A percentile compares a stretch with the other conserved stretches of the same genome.
Evolutionary conservation across 176 grass and related monocot species (phyloP).

Genomic region (Hordeum vulgare): DNA sequence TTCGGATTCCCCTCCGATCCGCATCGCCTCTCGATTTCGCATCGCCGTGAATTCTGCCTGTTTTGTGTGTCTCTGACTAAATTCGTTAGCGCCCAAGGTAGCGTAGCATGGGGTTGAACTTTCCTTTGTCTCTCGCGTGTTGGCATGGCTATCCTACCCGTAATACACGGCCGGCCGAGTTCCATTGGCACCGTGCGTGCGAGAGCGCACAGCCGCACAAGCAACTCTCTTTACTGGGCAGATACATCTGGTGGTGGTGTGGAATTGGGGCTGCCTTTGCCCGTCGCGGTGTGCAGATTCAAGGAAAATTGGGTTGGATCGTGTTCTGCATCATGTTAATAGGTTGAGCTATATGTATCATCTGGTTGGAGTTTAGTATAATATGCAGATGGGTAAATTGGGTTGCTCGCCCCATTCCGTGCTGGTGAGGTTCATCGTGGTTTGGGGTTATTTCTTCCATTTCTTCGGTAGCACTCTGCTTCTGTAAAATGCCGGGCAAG

Average conservation of each 20-base stretch:
- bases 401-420: not conserved
- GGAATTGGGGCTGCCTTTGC: not conserved
- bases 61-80: not conserved
- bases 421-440: not conserved
- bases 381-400: not conserved
- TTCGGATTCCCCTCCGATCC: constrained; percentile 12
- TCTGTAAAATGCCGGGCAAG: too few relatives aligned
- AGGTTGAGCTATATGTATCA: not conserved
- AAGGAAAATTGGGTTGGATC: not conserved
- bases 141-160: not conserved
- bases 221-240: not conserved
- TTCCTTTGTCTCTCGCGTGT: not conserved
- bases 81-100: not conserved
- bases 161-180: not conserved
- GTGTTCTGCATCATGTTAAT: not conserved
- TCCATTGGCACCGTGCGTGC: not conserved
- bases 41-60: not conserved
- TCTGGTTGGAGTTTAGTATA: not conserved
- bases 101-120: not conserved
- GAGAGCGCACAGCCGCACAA: too few relatives aligned
- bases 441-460: too few relatives aligned
- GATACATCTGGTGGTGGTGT: not conserved
- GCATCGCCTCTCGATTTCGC: not conserved
- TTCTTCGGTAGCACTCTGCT: too few relatives aligned
- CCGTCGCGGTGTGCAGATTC: not conserved